These are phyloP conservation scores for Calonectria ilicicola DNA, from an alignment of 2,329 filamentous ascomycete species.

Conservation along the genomic window DNA sequence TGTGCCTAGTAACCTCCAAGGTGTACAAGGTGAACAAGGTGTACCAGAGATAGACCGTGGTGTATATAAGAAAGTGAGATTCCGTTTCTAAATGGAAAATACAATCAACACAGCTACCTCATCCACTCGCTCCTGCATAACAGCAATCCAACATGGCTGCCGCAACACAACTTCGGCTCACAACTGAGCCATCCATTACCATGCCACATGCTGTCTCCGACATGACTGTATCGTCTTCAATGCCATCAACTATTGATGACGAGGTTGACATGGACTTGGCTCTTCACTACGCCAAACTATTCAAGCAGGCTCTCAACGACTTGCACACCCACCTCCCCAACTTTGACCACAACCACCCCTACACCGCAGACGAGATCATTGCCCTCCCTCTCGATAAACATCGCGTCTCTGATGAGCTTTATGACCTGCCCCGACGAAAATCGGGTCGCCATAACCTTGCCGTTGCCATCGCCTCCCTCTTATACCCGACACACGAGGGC, in stretches of 20 bases:
- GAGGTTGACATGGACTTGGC: constrained; percentile 43
- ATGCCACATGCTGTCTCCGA: constrained; percentile 12
- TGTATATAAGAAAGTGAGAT: not conserved
- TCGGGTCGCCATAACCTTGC: constrained; percentile 48
- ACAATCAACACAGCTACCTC: not conserved
- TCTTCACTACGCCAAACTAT: constrained; percentile 44
- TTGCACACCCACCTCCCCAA: constrained; percentile 41
- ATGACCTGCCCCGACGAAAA: constrained; percentile 50
- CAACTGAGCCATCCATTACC: constrained; percentile 33
- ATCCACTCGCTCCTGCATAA: not conserved
- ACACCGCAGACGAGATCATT: constrained; percentile 51
- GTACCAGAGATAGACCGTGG: not conserved
- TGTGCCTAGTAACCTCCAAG: not conserved
- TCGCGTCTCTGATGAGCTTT: constrained; percentile 46
- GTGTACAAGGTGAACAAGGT: not conserved
- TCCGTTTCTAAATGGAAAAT: not conserved
- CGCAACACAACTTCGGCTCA: constrained; percentile 46
- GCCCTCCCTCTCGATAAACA: constrained; percentile 46
- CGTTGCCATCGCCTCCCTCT: constrained; percentile 44
- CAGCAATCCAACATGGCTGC: constrained; percentile 42
- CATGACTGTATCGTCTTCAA: not conserved
- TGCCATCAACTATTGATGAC: constrained; percentile 6
- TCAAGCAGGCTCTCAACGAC: constrained; percentile 43
- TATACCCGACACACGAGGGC: constrained; percentile 50
- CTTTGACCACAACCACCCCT: constrained; percentile 45